Evolutionary conservation across 164 flowering plant genomes (phyloP).

Genomic region (Paratinospora sagittata): DNA sequence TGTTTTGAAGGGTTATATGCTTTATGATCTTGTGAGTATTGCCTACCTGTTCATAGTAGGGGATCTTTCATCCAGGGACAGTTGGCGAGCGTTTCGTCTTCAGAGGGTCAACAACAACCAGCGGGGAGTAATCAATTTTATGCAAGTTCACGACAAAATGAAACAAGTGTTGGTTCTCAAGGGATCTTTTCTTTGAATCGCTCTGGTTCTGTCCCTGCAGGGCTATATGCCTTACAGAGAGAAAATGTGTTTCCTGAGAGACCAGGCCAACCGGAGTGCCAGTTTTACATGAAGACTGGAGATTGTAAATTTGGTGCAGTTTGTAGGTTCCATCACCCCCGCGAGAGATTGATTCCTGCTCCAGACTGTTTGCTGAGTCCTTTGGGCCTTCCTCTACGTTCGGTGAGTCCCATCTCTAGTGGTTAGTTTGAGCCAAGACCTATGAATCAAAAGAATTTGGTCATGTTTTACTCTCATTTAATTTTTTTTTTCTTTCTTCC

Average conservation of each 20-base stretch:
- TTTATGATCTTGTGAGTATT: slow-evolving; percentile 7
- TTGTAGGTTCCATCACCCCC: slow-evolving; percentile 90
- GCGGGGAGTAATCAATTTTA: slow-evolving; percentile 46
- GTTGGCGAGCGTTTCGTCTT: slow-evolving; percentile 59
- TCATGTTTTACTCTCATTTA: background rate
- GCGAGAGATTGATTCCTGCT: slow-evolving; percentile 71
- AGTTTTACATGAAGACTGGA: slow-evolving; percentile 97
- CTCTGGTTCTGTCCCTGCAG: slow-evolving; percentile 55
- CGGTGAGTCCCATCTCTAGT: slow-evolving; percentile 43
- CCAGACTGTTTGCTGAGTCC: slow-evolving; percentile 92
- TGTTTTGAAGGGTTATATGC: background rate
- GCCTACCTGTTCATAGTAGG: slow-evolving; percentile 3
- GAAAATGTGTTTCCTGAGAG: slow-evolving; percentile 92
- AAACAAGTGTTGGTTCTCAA: slow-evolving; percentile 43
- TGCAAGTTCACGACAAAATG: slow-evolving; percentile 55
- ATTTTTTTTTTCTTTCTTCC: background rate
- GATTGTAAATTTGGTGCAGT: slow-evolving; percentile 96
- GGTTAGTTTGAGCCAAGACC: background rate
- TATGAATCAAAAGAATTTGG: too few relatives aligned
- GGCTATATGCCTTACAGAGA: slow-evolving; percentile 68
- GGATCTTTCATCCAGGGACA: slow-evolving; percentile 50
- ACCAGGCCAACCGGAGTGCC: slow-evolving; percentile 97
- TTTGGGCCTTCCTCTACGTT: slow-evolving; percentile 86
- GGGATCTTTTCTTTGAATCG: slow-evolving; percentile 51
- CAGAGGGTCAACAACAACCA: slow-evolving; percentile 61